These are phyloP conservation scores for Dipodascus albidus DNA, from an alignment of 805 yeast genomes.

Conservation along the genomic window DNA sequence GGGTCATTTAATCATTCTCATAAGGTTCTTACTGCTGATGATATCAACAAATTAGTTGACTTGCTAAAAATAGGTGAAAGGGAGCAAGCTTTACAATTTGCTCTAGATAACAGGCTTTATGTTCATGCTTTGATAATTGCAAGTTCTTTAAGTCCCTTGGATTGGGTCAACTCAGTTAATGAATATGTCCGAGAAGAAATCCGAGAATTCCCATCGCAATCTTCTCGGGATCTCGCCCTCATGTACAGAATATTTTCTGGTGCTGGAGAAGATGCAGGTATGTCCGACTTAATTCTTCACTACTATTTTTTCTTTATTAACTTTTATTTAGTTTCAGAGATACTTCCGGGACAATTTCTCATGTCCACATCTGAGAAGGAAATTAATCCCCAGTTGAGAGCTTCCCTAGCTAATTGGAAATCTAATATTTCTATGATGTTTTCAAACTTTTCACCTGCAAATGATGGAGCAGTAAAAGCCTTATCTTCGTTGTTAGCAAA, in stretches of 20 bases:
- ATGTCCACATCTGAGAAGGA: too few species aligned
- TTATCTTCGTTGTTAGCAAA: conserved; percentile 28
- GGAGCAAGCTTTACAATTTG: conserved; percentile 50
- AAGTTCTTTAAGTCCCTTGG: conserved; percentile 50
- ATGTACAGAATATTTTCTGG: conserved; percentile 58
- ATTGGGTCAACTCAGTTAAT: conserved; percentile 46
- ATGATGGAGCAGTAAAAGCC: conserved; percentile 21
- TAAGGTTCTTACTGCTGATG: conserved; percentile 11
- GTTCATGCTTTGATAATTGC: conserved; percentile 67
- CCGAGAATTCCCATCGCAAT: conserved; percentile 27
- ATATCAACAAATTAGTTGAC: conserved; percentile 12
- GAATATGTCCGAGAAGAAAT: conserved; percentile 42
- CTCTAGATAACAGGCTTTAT: conserved; percentile 59
- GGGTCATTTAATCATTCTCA: neutral
- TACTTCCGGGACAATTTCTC: neutral
- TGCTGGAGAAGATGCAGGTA: conserved; percentile 35
- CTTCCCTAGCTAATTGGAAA: conserved; percentile 19
- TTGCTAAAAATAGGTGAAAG: conserved; percentile 40
- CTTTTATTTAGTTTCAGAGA: conserved; percentile 3
- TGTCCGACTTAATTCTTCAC: conserved; percentile 5
- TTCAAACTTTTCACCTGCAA: conserved; percentile 20
- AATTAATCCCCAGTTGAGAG: neutral
- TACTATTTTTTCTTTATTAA: neutral
- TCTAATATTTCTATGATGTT: conserved; percentile 20
- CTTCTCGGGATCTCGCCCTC: conserved; percentile 36